These are phyloP conservation scores for Monosporozyma unispora DNA, from an alignment of 805 yeast species.

Conservation along the genomic window DNA sequence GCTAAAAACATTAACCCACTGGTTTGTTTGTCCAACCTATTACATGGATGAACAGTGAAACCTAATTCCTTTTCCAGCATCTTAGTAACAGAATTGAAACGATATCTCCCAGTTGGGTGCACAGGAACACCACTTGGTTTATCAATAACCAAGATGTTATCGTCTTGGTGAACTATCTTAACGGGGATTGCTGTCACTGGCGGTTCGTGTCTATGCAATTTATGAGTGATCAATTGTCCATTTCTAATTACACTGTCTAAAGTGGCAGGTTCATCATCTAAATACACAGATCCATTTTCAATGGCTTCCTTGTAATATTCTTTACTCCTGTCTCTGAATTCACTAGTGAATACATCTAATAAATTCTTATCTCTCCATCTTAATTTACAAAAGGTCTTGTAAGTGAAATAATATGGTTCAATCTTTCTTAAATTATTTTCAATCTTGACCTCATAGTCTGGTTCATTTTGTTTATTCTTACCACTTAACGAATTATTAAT, in stretches of 20 bases:
- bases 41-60: constrained; percentile 69
- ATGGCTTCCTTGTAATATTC: constrained; percentile 52
- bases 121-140: constrained; percentile 94
- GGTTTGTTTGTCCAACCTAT: constrained; percentile 79
- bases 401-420: constrained; percentile 79
- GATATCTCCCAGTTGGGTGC: constrained; percentile 84
- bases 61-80: constrained; percentile 65
- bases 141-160: constrained; percentile 69
- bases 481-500: constrained; percentile 25
- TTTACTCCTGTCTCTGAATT: constrained; percentile 70
- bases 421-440: constrained; percentile 64
- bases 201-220: constrained; percentile 84
- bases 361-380: constrained; percentile 87
- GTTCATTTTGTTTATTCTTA: constrained; percentile 47
- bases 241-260: constrained; percentile 59
- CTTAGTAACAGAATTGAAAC: constrained; percentile 67
- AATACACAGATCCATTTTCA: constrained; percentile 56
- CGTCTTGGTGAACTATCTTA: constrained; percentile 61
- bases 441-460: constrained; percentile 46
- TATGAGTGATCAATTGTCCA: constrained; percentile 75
- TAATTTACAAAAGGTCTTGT: constrained; percentile 78
- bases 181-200: constrained; percentile 53
- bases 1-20: constrained; percentile 91
- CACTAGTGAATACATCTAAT: constrained; percentile 69
- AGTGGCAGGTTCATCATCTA: constrained; percentile 57